A percentile compares a stretch with the other conserved stretches of the same genome.
Evolutionary conservation across 164 flowering plant species (phyloP).

Genomic region (Tinospora cordifolia): DNA sequence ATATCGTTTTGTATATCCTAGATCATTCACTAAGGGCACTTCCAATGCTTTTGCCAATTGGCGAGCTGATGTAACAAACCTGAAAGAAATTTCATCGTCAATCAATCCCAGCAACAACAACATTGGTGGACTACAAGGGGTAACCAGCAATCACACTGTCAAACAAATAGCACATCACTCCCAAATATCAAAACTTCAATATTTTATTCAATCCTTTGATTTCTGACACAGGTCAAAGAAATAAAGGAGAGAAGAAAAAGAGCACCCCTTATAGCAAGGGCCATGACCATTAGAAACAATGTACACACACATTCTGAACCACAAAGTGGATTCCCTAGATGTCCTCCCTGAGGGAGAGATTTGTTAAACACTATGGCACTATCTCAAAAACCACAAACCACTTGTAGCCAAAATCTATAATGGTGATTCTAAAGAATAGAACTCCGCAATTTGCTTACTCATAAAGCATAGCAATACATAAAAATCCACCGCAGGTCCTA

Average conservation of each 20-base stretch:
- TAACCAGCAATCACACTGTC: background rate
- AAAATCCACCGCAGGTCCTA: no score
- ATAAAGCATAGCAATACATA: background rate
- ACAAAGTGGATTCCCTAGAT: background rate
- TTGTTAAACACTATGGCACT: no score
- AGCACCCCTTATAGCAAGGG: background rate
- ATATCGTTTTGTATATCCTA: conserved; percentile 99
- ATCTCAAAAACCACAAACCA: no score
- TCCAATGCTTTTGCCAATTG: conserved; percentile 86
- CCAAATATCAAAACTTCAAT: no score
- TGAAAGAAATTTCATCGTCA: conserved; percentile 17
- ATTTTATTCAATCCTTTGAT: background rate
- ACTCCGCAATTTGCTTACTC: background rate
- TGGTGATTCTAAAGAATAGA: no score
- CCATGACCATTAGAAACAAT: background rate
- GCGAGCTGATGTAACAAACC: conserved; percentile 48
- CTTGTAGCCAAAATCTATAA: no score
- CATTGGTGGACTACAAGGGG: background rate
- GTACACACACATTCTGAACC: background rate
- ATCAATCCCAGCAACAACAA: background rate
- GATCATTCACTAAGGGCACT: conserved; percentile 94
- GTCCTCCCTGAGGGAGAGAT: no score
- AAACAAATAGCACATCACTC: background rate
- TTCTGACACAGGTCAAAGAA: background rate
- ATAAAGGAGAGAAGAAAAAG: background rate